These are phyloP conservation scores for Thalassiosira exigua DNA, from an alignment of 352 stramenopile genomes.

Conservation along the genomic window DNA sequence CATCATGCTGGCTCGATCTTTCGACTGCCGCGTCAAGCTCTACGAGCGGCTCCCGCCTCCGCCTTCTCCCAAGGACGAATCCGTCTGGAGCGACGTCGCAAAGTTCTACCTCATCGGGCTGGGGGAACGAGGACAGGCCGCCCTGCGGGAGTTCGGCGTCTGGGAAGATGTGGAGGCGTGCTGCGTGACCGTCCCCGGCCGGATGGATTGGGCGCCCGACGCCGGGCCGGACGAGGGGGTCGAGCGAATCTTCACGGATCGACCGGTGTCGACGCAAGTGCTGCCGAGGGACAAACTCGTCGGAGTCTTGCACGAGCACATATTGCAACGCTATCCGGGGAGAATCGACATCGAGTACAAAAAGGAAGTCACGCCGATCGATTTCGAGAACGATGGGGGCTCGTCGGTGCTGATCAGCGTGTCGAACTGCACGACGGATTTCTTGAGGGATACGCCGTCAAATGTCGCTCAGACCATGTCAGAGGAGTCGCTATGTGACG, in stretches of 20 bases:
- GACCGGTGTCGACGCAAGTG: constrained; percentile 73
- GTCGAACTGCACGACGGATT: constrained; percentile 41
- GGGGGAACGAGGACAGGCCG: constrained; percentile 76
- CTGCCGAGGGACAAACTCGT: constrained; percentile 80
- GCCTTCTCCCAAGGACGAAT: constrained; percentile 63
- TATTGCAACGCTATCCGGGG: constrained; percentile 49
- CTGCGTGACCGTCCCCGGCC: constrained; percentile 77
- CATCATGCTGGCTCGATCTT: constrained; percentile 79
- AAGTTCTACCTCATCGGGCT: constrained; percentile 84
- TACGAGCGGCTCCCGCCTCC: constrained; percentile 79
- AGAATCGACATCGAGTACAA: constrained; percentile 69
- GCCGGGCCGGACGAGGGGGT: constrained; percentile 63
- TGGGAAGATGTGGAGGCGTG: constrained; percentile 76
- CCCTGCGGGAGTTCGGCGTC: constrained; percentile 76
- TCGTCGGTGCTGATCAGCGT: constrained; percentile 46
- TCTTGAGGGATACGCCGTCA: constrained; percentile 25
- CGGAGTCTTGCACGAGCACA: constrained; percentile 72
- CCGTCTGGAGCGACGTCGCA: constrained; percentile 77
- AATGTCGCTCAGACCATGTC: constrained; percentile 37
- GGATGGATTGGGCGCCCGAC: constrained; percentile 79
- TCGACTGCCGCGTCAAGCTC: constrained; percentile 69
- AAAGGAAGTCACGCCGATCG: constrained; percentile 63
- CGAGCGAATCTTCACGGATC: constrained; percentile 74
- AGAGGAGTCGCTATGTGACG: constrained; percentile 48
- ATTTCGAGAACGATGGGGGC: constrained; percentile 58